phyloP scores from a whole-genome alignment of 2,329 filamentous ascomycete species.

The Torrubiella hemipterigena region DNA sequence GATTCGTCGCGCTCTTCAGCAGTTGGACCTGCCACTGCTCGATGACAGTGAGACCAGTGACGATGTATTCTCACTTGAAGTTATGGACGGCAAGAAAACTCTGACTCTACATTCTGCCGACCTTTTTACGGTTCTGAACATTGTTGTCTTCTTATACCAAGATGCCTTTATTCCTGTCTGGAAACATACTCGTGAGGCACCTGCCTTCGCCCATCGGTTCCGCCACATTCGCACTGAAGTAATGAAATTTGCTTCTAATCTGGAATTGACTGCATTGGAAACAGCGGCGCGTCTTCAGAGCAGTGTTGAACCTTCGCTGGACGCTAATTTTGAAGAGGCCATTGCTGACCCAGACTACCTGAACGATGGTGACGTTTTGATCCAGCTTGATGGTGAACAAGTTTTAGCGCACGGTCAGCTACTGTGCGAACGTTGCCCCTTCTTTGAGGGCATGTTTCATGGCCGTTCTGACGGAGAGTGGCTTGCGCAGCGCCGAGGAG shows the following conservation, averaged over 20 bases:
- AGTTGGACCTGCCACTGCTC: conserved; percentile 36
- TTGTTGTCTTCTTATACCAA: conserved; percentile 70
- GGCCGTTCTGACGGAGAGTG: conserved; percentile 80
- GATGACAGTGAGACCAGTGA: conserved; percentile 10
- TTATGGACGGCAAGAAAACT: conserved; percentile 35
- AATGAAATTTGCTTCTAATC: conserved; percentile 67
- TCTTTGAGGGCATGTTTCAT: conserved; percentile 82
- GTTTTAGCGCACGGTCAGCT: conserved; percentile 66
- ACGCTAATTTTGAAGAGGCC: conserved; percentile 59
- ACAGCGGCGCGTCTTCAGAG: conserved; percentile 65
- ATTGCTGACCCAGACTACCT: conserved; percentile 60
- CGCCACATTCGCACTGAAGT: conserved; percentile 72
- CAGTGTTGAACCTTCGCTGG: conserved; percentile 49
- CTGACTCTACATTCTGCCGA: conserved; percentile 61
- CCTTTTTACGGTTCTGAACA: conserved; percentile 65
- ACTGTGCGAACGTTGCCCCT: conserved; percentile 74
- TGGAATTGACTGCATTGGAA: conserved; percentile 64
- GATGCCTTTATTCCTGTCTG: conserved; percentile 76
- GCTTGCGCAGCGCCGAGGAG: conserved; percentile 58
- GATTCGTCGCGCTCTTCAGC: conserved; percentile 49
- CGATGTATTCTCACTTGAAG: conserved; percentile 18
- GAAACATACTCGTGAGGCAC: conserved; percentile 61
- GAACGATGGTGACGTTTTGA: conserved; percentile 63
- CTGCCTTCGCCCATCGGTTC: conserved; percentile 57
- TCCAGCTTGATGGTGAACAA: conserved; percentile 67